Base-by-base conservation (phyloP, 495 filamentous ascomycete species). In the Xylaria telfairii region DNA sequence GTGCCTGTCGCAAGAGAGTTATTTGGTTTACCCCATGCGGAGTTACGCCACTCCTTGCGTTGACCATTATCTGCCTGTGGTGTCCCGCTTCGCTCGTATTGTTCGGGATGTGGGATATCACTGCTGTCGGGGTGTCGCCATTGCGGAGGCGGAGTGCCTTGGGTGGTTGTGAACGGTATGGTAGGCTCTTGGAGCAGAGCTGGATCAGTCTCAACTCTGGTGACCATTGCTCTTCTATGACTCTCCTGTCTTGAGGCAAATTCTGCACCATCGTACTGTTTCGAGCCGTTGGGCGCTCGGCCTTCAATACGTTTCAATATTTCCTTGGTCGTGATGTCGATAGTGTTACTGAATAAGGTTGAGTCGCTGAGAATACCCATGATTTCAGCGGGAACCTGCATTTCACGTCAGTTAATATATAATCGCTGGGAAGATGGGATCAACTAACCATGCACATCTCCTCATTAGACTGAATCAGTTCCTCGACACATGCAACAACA, bases 271-370 rank as follows among this genome's bases (percentile, higher is more conserved):
- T 85, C 83, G n/a, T 85, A 85, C 73, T 87, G 86, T 69, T 84
- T 85, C 13, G 89, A 84, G 26, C 88, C 84, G 70, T 84, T 88
- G 15, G 85, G 84, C 46, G 87, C 87, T 71, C 95, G 92, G 72
- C 94, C 92, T 8, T 91, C 92, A 77, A 95, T 95, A 49, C 92
- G 88, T 78, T 94, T 94, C 28, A 99, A 87, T 64, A 99, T 98
- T 76, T 98, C 96, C 77, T 99, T 98, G 2, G 95, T 95, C 2
- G 96, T 98, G 59, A 98, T 89, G 65, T 99, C 95, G 47, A 90
- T 89, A 70, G 86, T 90, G 73, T 89, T 91, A 78, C 88, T 91
- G 80, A 97, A 94, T 56, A 98, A 88, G 28, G 86, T 87, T 44
- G 90, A 89, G 78, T 98, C 95, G 74, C 89, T 91, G 37, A 99